A percentile compares a stretch with the other conserved stretches of the same genome.
Evolutionary conservation across 805 yeast genomes (phyloP).

Genomic region (Kluyveromyces siamensis): DNA sequence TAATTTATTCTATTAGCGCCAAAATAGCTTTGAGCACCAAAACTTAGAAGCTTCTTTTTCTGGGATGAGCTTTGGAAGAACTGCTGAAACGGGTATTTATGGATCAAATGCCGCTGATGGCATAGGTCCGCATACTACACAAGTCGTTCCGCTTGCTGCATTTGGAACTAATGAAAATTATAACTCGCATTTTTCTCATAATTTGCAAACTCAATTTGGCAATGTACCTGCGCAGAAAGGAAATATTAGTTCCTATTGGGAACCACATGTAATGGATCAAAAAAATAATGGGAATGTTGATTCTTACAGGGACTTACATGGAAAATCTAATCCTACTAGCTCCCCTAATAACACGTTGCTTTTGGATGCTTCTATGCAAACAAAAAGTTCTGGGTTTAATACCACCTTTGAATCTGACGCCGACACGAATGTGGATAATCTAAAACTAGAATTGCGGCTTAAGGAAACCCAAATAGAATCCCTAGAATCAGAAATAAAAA

Average conservation of each 20-base stretch:
- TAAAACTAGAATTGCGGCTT: slow-evolving; percentile 43
- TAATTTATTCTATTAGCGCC: not conserved
- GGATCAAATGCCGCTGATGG: slow-evolving; percentile 1
- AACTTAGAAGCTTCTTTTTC: slow-evolving; percentile 6
- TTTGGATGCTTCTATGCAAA: slow-evolving; percentile 5
- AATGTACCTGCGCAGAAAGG: not conserved
- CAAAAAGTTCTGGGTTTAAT: slow-evolving; percentile 7
- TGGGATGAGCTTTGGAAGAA: slow-evolving; percentile 2
- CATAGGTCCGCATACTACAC: not conserved
- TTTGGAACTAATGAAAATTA: not conserved
- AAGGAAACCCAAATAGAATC: slow-evolving; percentile 45
- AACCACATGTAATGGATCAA: not conserved
- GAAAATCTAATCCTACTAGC: not conserved
- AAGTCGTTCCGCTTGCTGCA: not conserved
- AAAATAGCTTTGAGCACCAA: not conserved
- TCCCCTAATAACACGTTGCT: slow-evolving; percentile 3
- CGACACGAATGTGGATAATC: slow-evolving; percentile 28
- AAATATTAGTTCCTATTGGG: slow-evolving; percentile 1
- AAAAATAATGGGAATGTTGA: not conserved
- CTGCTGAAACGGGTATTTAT: not conserved
- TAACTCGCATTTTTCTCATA: not conserved
- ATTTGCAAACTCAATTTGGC: not conserved
- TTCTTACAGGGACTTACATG: not conserved
- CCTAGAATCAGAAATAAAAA: slow-evolving; percentile 37
- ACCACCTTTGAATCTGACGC: slow-evolving; percentile 6